These are phyloP conservation scores for Alnus glutinosa DNA, from an alignment of 306 rosid genomes.

Conservation along the genomic window DNA sequence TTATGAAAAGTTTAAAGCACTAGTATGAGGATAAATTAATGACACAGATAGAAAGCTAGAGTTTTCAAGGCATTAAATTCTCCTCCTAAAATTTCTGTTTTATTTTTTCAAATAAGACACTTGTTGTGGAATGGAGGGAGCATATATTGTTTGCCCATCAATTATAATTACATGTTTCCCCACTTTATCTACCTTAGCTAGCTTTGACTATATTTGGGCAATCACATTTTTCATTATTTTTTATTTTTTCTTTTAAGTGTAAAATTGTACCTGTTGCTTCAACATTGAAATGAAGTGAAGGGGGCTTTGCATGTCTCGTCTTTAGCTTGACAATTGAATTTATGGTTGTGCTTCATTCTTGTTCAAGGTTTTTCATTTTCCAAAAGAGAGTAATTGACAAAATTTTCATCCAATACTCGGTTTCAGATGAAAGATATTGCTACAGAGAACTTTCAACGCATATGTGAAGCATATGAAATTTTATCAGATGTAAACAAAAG, in stretches of 20 bases:
- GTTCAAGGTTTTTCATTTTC: constrained; percentile 10
- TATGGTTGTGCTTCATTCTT: not conserved
- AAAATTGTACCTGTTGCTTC: not conserved
- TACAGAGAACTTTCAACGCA: constrained; percentile 86
- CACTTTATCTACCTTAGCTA: not conserved
- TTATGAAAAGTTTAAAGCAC: not conserved
- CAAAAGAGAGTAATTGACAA: not conserved
- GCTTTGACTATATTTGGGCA: not conserved
- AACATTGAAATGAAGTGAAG: not conserved
- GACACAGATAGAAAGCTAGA: not conserved
- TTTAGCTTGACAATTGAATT: not conserved
- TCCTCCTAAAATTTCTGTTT: not conserved
- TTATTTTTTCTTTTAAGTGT: not conserved
- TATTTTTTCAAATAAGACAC: not conserved
- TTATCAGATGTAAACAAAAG: constrained; percentile 76
- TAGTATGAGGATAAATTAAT: not conserved
- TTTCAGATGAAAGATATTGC: constrained; percentile 87
- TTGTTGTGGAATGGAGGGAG: not conserved
- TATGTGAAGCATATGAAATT: constrained; percentile 89
- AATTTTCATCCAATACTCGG: not conserved
- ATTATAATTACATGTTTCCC: not conserved
- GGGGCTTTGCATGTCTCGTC: not conserved
- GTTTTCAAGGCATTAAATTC: not conserved
- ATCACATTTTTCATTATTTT: not conserved
- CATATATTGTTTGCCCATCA: not conserved